Base-by-base conservation (phyloP, 768 basidiomycete genomes). In the Phlebiopsis flavidoalba region DNA sequence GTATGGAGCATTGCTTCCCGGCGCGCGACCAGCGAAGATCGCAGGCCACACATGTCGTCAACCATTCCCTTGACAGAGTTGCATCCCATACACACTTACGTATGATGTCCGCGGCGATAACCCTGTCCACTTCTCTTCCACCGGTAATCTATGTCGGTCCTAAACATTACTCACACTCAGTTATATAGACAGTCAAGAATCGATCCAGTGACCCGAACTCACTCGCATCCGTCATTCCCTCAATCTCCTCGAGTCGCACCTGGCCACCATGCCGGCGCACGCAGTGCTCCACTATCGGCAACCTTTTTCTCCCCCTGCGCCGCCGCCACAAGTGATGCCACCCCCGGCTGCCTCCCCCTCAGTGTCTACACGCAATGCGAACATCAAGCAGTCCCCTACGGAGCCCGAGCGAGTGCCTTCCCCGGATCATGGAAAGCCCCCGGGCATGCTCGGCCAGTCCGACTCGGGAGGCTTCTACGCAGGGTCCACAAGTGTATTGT, bases 401-500 rank as follows among this genome's bases (percentile, higher is more conserved):
- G 54, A 55, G 21, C 37, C 26, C 1, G 54, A 55, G 6, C 54
- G 54, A 1, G 54, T 19, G 22, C 48, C 36, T 14, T 55, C 56
- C 8, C 46, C 60, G 8, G 48, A 43, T 15, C 37, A 22, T 10
- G 40, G 31, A 24, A 63, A 59, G 58, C 53, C 53, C n/a, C 89
- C 89, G 36, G 86, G 87, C 14, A 84, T 88, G 76, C 77, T 88
- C 33, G 86, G 87, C 51, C 81, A 78, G 57, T 86, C 83, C 65
- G 80, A 78, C 1, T 81, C 83, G 60, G 83, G 87, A 15, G 89
- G 89, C 10, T 76, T 89, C 48, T 93, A 89, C 71, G 81, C 87
- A 47, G 91, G 91, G n/a, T 82, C 90, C 40, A 93, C 91, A 8
- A 88, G 87, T 65, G 83, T 85, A 43, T 84, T 84, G 47, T 85